Evolutionary conservation across 2,329 filamentous ascomycete genomes (phyloP), one percentile per base, ranked within the genome.

Genomic region (Aspergillus texensis): DNA sequence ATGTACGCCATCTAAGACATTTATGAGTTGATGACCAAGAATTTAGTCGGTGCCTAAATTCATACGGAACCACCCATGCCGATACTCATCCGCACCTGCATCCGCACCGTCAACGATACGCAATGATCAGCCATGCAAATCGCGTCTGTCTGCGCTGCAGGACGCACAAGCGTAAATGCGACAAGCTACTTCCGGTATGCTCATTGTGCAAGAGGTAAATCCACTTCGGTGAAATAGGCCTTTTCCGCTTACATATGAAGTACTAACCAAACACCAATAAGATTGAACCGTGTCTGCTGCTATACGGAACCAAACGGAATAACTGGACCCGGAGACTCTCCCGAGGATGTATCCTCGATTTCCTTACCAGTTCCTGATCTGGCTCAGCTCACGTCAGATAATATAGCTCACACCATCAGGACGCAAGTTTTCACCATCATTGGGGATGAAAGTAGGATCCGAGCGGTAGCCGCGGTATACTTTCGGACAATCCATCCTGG

Each of bases 401-500:
- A 53, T 19, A 12, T 59, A n/a, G 39, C 45, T 16, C 34, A 41
- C 26, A 59, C 57, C 9, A 48, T 59, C 16, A 28, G 46, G 26
- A 34, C 24, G 2, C 57, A 59, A 30, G 46, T 59, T 12, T 52
- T 50, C 1, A 52, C 46, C 8, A 30, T 43, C n/a, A 39, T 59
- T 3, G 57, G 57, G 21, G 57, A 53, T 16, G 57, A 50, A 8
- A 19, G 6, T 10, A 48, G 26, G 24, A 36, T 59, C 14, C 46
- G 28, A 12, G 32, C 36, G 24, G 46, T 34, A 19, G 45, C 41
- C 3, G 45, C 34, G 16, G 10, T 21, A 52, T 59, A 53, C 11
- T 59, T 59, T 32, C 57, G 34, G 48, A 53, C 57, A 14, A 50
- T 59, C 16, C 57, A 59, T 36, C 26, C 26, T n/a, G 53, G 57